Percentiles rank a stretch among this genome's conserved stretches.
These are phyloP conservation scores for Lablab purpureus DNA, from an alignment of 306 rosid genomes.

Conservation along the genomic window DNA sequence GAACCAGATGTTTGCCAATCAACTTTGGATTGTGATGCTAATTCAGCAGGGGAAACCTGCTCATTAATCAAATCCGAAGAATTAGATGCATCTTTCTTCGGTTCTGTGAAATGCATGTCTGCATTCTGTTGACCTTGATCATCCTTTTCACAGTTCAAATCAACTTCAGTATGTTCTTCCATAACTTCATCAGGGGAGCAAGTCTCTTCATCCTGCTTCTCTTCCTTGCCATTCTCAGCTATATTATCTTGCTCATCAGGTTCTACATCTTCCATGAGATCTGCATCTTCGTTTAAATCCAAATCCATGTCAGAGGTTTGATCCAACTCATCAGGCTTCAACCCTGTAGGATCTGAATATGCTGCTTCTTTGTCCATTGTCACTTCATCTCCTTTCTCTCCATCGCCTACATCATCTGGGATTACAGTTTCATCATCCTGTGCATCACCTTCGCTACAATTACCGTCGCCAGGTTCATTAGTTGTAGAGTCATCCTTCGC, in stretches of 20 bases:
- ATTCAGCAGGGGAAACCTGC: slow-evolving; percentile 54
- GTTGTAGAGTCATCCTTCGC: slow-evolving; percentile 71
- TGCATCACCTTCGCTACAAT: slow-evolving; percentile 57
- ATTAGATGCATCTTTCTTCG: slow-evolving; percentile 54
- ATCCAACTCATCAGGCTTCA: slow-evolving; percentile 65
- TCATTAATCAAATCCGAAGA: slow-evolving; percentile 51
- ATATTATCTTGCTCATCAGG: slow-evolving; percentile 54
- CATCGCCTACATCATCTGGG: slow-evolving; percentile 56
- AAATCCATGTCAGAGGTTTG: slow-evolving; percentile 60
- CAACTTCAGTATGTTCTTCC: slow-evolving; percentile 66
- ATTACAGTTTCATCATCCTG: slow-evolving; percentile 50
- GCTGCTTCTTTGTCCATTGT: slow-evolving; percentile 71
- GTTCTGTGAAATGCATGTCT: slow-evolving; percentile 50
- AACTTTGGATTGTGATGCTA: slow-evolving; percentile 59
- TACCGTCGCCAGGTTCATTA: slow-evolving; percentile 61
- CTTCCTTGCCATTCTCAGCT: slow-evolving; percentile 49
- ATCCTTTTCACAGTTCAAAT: slow-evolving; percentile 61
- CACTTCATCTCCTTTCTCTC: slow-evolving; percentile 57
- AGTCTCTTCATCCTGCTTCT: slow-evolving; percentile 52
- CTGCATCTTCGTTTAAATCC: slow-evolving; percentile 58
- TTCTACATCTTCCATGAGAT: slow-evolving; percentile 64
- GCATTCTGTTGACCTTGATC: slow-evolving; percentile 56
- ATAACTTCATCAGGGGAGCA: slow-evolving; percentile 67
- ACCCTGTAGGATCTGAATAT: slow-evolving; percentile 61
- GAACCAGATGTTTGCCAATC: slow-evolving; percentile 59